A percentile compares a stretch with the other conserved stretches of the same genome.
phyloP scores from a whole-genome alignment of 805 yeast species.

The Wickerhamiella qilinensis region DNA sequence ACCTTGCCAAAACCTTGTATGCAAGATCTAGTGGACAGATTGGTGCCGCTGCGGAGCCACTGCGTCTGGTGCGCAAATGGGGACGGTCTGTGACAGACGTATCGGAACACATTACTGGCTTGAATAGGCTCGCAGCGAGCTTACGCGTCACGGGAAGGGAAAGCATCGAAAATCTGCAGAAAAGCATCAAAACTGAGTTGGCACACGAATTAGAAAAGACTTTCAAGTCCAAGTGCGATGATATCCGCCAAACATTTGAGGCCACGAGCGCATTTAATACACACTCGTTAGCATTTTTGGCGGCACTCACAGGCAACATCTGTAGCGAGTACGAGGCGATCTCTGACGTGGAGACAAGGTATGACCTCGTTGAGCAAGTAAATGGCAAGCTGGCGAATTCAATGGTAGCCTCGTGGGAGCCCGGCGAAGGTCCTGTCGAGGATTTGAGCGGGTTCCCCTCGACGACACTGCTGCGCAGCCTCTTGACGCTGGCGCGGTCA shows the following conservation, averaged over 20 bases:
- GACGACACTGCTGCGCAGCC: not conserved
- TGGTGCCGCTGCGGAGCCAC: not conserved
- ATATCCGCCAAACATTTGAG: not conserved
- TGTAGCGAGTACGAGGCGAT: too few relatives aligned
- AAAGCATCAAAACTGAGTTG: not conserved
- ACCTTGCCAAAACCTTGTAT: not conserved
- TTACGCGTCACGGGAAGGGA: not conserved
- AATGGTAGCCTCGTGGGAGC: too few relatives aligned
- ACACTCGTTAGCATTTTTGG: not conserved
- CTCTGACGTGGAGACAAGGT: too few relatives aligned
- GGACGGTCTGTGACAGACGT: not conserved
- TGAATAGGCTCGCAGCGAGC: not conserved
- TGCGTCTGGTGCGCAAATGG: not conserved
- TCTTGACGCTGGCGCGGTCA: conserved; percentile 4
- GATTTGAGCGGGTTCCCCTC: not conserved
- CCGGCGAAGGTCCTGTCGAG: too few relatives aligned
- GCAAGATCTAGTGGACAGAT: not conserved
- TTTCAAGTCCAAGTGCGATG: not conserved
- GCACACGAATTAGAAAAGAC: not conserved
- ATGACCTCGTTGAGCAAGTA: too few relatives aligned
- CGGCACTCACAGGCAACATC: not conserved
- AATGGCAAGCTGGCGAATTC: too few relatives aligned
- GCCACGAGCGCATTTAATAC: not conserved
- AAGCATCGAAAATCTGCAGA: not conserved
- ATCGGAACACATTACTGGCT: not conserved